Evolutionary conservation across 176 grass and related monocot species (phyloP).

Genomic region (Aegilops sharonensis): DNA sequence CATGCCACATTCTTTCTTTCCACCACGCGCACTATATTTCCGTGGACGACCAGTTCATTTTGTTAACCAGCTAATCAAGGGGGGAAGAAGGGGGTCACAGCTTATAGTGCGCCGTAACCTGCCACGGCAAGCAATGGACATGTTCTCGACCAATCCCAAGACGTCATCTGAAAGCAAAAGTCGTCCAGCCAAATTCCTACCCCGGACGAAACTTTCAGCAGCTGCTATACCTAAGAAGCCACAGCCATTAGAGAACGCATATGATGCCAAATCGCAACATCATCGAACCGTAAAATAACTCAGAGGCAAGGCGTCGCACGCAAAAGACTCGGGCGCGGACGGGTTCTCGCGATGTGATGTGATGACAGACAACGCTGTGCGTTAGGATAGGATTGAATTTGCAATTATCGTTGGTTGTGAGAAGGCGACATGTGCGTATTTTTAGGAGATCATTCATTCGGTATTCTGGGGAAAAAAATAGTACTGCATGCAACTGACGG

Average conservation of each 20-base stretch:
- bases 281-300: background rate
- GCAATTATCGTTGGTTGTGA: background rate
- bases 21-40: background rate
- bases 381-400: background rate
- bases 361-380: background rate
- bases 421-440: background rate
- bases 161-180: background rate
- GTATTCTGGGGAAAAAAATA: no score
- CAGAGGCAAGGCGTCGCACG: background rate
- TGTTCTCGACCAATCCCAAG: background rate
- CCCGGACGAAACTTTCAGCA: background rate
- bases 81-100: background rate
- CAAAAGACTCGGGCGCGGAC: background rate
- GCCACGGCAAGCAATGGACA: constrained; percentile 32
- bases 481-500: background rate
- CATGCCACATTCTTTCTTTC: background rate
- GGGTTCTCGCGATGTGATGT: background rate
- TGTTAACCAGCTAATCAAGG: background rate
- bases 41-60: background rate
- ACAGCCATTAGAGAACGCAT: background rate
- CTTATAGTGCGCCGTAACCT: constrained; percentile 7
- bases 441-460: background rate
- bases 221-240: background rate
- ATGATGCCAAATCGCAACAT: constrained; percentile 18
- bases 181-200: constrained; percentile 13